Percentiles rank a stretch among this genome's conserved stretches.
Evolutionary conservation across 2,329 filamentous ascomycete species (phyloP).

Genomic region (Stachybotrys echinatus): DNA sequence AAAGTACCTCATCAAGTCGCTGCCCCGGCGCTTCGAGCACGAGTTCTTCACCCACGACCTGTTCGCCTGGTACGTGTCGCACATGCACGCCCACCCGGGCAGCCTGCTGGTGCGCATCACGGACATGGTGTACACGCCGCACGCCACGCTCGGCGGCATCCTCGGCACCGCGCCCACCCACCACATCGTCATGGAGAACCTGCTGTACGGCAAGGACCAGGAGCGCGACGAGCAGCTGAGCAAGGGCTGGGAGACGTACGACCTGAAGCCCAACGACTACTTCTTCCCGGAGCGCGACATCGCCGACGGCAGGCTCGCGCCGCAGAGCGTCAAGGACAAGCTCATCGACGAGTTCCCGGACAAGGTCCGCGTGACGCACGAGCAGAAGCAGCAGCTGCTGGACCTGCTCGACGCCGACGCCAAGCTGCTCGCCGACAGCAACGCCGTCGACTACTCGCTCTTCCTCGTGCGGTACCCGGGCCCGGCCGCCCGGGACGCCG

Average conservation of each 20-base stretch:
- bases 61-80: conserved; percentile 56
- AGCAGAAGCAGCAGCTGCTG: conserved; percentile 52
- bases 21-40: conserved; percentile 66
- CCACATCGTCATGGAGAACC: conserved; percentile 75
- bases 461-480: conserved; percentile 54
- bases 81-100: conserved; percentile 55
- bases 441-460: conserved; percentile 71
- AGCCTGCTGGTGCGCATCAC: conserved; percentile 67
- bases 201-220: conserved; percentile 54
- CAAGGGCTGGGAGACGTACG: conserved; percentile 62
- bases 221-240: conserved; percentile 26
- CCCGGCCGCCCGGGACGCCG: conserved; percentile 5
- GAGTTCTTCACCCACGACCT: conserved; percentile 64
- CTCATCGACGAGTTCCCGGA: conserved; percentile 64
- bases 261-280: conserved; percentile 69
- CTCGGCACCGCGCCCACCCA: conserved; percentile 60
- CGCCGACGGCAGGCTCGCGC: conserved; percentile 56
- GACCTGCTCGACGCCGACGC: conserved; percentile 56
- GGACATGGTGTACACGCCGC: conserved; percentile 57
- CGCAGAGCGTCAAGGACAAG: conserved; percentile 58
- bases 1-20: conserved; percentile 66
- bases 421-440: conserved; percentile 52
- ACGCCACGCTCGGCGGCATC: conserved; percentile 52
- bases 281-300: conserved; percentile 73
- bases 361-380: conserved; percentile 52